Evolutionary conservation across 805 yeast genomes (phyloP), one percentile per base, ranked within the genome.

Genomic region (Pachysolen tannophilus): DNA sequence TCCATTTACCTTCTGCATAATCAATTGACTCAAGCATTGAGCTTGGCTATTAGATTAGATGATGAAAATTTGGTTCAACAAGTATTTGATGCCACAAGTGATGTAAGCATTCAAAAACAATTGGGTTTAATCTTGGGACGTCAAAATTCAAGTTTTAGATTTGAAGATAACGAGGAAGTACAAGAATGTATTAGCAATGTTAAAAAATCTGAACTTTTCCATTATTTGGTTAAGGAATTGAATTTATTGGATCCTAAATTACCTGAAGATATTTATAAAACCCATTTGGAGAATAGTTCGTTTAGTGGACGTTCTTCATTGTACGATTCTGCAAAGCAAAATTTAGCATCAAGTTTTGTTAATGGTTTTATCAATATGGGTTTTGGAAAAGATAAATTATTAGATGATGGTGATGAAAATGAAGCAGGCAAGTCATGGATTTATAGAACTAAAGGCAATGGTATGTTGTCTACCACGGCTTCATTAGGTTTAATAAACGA

Each of bases 211-310:
- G 90, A 83, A 53, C 82, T 82, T 60, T 92, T 75, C 64, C 63
- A 69, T 32, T 86, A 86, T 56, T 67, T 92, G 37, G 82, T 78
- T 17, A 80, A 84, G 52, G 97, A 90, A 60, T 74, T 92, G 53
- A 90, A 92, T 55, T 65, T 92, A 47, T 67, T 83, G 47, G 87
- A 82, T 33, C 94, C 97, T 34, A 85, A 85, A 56, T 82, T 83
- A 20, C 98, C 98, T 9, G 96, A 87, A 58, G 98, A 92, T 58
- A 75, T 92, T 39, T 87, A 87, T 61, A 87, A 88, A 58, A 78
- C 87, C 20, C 95, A 90, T 55, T 68, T 90, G 46, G 97, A 92
- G 53, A 78, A 74, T 44, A 52, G 72, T 14, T 43, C 52, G 16
- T 58, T 75, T 3, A 68, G 77, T 41, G 69, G 72, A 36, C 78